Evolutionary conservation across 192 early-diverging fungal genomes (phyloP).

Genomic region (Podila epicladia): DNA sequence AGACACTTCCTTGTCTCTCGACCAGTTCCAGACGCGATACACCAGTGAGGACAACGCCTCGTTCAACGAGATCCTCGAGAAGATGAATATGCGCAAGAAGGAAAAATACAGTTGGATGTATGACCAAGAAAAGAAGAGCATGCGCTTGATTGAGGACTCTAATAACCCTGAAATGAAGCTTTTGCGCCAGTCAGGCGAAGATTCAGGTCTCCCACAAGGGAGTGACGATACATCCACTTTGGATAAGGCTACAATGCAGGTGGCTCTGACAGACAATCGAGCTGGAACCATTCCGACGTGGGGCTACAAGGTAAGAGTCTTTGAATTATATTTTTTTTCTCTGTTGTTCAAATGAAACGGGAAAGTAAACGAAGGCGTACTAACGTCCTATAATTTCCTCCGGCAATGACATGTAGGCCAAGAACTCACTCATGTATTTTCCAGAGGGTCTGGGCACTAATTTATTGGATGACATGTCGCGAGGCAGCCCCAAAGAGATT

Average conservation of each 20-base stretch:
- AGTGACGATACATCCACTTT: not conserved
- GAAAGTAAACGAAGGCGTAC: too few species aligned
- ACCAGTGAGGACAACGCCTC: constrained; percentile 88
- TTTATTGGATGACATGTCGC: constrained; percentile 41
- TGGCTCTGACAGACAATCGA: constrained; percentile 25
- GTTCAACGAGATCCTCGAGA: constrained; percentile 71
- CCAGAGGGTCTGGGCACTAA: constrained; percentile 61
- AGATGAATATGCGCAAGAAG: constrained; percentile 63
- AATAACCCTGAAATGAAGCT: constrained; percentile 24
- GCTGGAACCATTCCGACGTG: constrained; percentile 55
- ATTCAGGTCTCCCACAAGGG: not conserved
- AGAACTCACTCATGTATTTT: constrained; percentile 80
- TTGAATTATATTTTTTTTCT: not conserved
- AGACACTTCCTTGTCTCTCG: constrained; percentile 67
- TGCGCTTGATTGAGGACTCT: constrained; percentile 27
- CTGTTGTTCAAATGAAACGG: too few species aligned
- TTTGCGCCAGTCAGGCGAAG: constrained; percentile 22
- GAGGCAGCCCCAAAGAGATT: constrained; percentile 70
- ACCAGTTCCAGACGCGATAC: constrained; percentile 77
- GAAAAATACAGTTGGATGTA: constrained; percentile 75
- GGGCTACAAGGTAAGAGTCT: constrained; percentile 63
- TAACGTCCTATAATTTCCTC: not conserved
- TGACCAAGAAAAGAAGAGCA: constrained; percentile 64
- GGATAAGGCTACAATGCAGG: constrained; percentile 34
- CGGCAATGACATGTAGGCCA: constrained; percentile 49